These are phyloP conservation scores for Ganoderma resinaceum DNA, from an alignment of 1,284 basidiomycete species.

Conservation along the genomic window DNA sequence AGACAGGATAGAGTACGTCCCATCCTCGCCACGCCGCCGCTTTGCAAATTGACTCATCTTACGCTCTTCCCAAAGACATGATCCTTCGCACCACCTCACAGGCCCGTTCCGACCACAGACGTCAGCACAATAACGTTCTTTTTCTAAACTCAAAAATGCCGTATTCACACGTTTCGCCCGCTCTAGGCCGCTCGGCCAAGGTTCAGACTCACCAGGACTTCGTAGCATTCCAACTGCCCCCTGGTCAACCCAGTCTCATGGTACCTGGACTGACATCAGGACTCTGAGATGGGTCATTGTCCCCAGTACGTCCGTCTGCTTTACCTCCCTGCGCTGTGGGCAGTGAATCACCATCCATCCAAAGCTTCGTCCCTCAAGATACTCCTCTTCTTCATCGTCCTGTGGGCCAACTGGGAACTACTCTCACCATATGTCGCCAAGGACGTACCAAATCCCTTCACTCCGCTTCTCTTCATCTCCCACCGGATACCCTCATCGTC, in stretches of 20 bases:
- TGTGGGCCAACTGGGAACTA: conserved; percentile 79
- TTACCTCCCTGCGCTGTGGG: not conserved
- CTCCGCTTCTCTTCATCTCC: conserved; percentile 79
- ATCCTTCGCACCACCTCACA: conserved; percentile 63
- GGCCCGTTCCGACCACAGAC: conserved; percentile 69
- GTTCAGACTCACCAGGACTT: conserved; percentile 19
- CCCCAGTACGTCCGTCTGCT: conserved; percentile 62
- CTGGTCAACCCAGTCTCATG: conserved; percentile 38
- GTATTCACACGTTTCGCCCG: not conserved
- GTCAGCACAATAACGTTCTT: conserved; percentile 41
- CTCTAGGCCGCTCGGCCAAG: conserved; percentile 22
- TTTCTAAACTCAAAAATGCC: not conserved
- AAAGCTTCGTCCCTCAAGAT: conserved; percentile 77
- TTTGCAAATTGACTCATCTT: conserved; percentile 19
- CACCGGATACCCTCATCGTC: conserved; percentile 65
- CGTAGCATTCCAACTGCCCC: conserved; percentile 17
- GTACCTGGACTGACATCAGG: conserved; percentile 54
- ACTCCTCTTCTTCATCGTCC: conserved; percentile 73
- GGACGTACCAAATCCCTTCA: conserved; percentile 76
- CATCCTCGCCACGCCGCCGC: conserved; percentile 6
- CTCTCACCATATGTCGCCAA: conserved; percentile 57
- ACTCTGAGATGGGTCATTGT: conserved; percentile 77
- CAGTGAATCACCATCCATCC: not conserved
- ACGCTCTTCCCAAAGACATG: conserved; percentile 46
- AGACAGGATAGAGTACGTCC: conserved; percentile 34